Base-by-base conservation (phyloP, 306 rosid genomes). In the Lupinus albus region DNA sequence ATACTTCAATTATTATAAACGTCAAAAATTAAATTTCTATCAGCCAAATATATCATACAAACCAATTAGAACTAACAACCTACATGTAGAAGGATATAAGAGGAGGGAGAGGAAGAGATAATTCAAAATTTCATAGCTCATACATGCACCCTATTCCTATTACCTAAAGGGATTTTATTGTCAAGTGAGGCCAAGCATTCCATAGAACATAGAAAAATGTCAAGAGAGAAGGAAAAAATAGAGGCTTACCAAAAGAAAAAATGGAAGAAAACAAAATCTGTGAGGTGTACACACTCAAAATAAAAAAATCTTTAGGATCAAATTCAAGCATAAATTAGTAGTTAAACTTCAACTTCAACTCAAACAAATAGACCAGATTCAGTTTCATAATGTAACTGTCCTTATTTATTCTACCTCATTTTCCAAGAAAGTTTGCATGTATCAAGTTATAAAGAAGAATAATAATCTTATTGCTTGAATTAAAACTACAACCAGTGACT, bases 1-100 rank as follows among this genome's bases (percentile, higher is more conserved):
- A 59, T 41, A 16, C 39, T 48, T 58, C 5, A 48, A 67, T 58
- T 36, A n/a, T 56, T 47, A 57, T 0, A 74, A 12, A 56, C 18
- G 11, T 56, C 59, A 3, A 45, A 28, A 45, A 33, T 45, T 39
- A 38, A 7, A 63, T 16, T 51, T 62, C 49, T 62, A 41, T 35
- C 16, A 41, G 16, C 41, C 15, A 46, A 16, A 13, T 20, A 60
- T 56, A 56, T n/a, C 11, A 30, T 53, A 17, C 4, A 45, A 45
- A 25, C 28, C 47, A 46, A 64, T 47, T 45, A 21, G 11, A n/a
- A 46, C 39, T 28, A 45, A 3, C 15, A 7, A 45, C 14, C 18
- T 35, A 30, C 15, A n/a, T 13, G 4, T 58, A 42, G 8, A 33
- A 53, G 14, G 32, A 45, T 12, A 51, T 15, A 7, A 15, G 55